These are phyloP conservation scores for Plasmodium gonderi DNA, from an alignment of 169 alveolate species.

Conservation along the genomic window DNA sequence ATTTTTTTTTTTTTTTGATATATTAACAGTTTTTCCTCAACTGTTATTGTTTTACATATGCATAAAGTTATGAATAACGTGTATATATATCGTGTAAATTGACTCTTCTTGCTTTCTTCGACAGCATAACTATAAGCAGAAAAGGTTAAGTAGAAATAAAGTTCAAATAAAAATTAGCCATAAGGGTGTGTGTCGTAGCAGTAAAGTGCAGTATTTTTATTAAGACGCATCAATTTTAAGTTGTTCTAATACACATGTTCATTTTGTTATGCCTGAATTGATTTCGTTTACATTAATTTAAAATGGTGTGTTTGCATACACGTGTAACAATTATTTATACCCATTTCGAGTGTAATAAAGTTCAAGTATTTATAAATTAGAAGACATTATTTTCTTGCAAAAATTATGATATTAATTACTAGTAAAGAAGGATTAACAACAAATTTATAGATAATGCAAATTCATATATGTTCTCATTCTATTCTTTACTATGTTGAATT, in stretches of 20 bases:
- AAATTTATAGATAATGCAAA: neutral
- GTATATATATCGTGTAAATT: neutral
- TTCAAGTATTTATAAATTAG: neutral
- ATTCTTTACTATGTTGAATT: neutral
- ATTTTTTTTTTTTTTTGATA: neutral
- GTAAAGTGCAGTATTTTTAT: neutral
- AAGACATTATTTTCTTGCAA: neutral
- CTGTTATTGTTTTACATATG: neutral
- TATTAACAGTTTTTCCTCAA: neutral
- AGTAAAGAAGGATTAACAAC: neutral
- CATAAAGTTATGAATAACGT: neutral
- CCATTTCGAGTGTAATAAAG: neutral
- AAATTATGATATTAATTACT: neutral
- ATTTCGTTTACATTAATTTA: too few species aligned
- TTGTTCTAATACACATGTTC: too few species aligned
- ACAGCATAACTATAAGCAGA: neutral
- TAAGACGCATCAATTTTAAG: neutral
- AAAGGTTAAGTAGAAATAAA: neutral
- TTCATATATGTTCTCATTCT: too few species aligned
- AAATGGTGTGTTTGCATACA: neutral
- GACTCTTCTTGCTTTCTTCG: neutral
- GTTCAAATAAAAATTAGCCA: neutral
- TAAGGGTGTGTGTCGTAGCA: neutral
- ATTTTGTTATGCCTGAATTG: too few species aligned
- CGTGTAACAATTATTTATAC: neutral